These are phyloP conservation scores for Suillus subaureus DNA, from an alignment of 768 basidiomycete genomes.

Conservation along the genomic window DNA sequence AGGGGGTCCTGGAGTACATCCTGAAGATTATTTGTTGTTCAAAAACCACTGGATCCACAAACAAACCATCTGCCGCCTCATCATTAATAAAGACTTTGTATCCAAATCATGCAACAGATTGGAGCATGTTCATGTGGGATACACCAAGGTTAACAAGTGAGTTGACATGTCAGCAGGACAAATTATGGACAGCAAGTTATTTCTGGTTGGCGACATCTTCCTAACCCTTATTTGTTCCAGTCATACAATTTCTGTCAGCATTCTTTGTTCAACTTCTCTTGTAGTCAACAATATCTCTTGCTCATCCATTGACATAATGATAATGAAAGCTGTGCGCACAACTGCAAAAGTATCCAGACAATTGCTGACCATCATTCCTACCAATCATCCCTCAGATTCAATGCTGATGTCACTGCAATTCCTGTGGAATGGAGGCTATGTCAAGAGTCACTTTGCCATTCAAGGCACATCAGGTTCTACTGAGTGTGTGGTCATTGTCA, in stretches of 20 bases:
- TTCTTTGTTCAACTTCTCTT: neutral
- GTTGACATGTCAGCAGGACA: neutral
- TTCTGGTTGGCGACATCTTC: neutral
- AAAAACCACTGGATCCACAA: constrained; percentile 4
- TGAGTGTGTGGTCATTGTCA: too few species aligned
- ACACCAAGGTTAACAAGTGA: neutral
- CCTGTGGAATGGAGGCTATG: too few species aligned
- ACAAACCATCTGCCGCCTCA: neutral
- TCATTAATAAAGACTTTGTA: neutral
- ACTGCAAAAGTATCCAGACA: too few species aligned
- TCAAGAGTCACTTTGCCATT: too few species aligned
- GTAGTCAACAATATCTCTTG: too few species aligned
- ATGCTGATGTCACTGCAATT: too few species aligned
- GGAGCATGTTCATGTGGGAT: neutral
- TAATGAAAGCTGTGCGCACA: too few species aligned
- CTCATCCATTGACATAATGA: too few species aligned
- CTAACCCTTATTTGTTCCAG: neutral
- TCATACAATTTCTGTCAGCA: neutral
- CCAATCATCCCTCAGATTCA: too few species aligned
- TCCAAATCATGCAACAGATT: neutral
- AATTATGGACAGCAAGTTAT: neutral
- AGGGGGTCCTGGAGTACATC: neutral
- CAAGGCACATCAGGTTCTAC: too few species aligned
- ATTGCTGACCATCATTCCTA: too few species aligned
- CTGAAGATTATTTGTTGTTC: neutral